Conservation (phyloP, 768 basidiomycete species). For the Hygrocybe punicea region DNA sequence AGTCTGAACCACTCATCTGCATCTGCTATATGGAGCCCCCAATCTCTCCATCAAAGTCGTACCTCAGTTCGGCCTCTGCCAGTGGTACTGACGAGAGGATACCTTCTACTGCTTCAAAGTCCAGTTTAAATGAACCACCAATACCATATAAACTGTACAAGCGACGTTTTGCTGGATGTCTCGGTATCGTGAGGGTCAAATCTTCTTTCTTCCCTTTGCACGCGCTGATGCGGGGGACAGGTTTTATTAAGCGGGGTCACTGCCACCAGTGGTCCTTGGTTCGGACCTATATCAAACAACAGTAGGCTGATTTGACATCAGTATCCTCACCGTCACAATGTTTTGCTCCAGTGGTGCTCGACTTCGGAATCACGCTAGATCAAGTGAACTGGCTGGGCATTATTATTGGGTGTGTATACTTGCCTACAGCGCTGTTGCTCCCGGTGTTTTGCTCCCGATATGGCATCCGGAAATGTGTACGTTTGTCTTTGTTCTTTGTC, state of each 20-base stretch:
- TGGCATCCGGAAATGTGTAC: conserved; percentile 38
- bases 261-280: conserved; percentile 76
- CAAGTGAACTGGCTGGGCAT: conserved; percentile 83
- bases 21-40: no score
- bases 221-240: conserved; percentile 30
- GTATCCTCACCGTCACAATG: not conserved
- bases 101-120: no score
- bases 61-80: no score
- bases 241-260: conserved; percentile 58
- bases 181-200: conserved; percentile 54
- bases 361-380: conserved; percentile 66
- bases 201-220: not conserved
- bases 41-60: no score
- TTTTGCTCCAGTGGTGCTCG: conserved; percentile 47
- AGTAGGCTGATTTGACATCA: conserved; percentile 37
- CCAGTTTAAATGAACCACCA: no score
- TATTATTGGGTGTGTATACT: conserved; percentile 55
- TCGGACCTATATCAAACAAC: conserved; percentile 74
- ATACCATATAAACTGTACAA: conserved; percentile 61
- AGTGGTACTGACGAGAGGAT: no score
- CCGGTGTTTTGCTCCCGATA: conserved; percentile 57
- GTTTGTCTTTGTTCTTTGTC: conserved; percentile 23
- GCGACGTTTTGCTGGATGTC: conserved; percentile 59
- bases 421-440: conserved; percentile 58
- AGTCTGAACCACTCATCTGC: no score